phyloP scores from a whole-genome alignment of 257 asterid species.

The Penstemon eatonii region DNA sequence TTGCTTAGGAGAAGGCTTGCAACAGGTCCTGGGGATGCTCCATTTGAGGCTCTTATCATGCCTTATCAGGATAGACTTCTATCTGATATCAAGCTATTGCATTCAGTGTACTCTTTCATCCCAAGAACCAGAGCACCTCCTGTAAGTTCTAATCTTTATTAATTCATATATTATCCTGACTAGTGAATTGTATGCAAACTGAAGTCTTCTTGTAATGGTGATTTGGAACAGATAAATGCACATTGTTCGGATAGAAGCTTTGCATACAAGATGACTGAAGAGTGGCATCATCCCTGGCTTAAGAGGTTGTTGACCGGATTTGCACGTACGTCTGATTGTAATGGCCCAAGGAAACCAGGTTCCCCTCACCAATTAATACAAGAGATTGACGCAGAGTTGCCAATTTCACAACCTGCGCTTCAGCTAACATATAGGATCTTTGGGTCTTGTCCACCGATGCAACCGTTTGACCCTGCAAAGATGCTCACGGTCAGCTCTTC shows the following conservation, averaged over 20 bases:
- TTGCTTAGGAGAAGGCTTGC: conserved; percentile 56
- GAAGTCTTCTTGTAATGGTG: conserved; percentile 28
- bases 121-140: conserved; percentile 97
- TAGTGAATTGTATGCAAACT: conserved; percentile 26
- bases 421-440: conserved; percentile 83
- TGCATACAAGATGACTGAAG: conserved; percentile 80
- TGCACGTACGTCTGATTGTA: conserved; percentile 88
- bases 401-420: conserved; percentile 80
- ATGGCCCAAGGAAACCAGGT: conserved; percentile 85
- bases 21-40: conserved; percentile 71
- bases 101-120: conserved; percentile 82
- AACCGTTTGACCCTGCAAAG: conserved; percentile 98
- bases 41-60: conserved; percentile 80
- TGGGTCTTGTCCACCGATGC: conserved; percentile 98
- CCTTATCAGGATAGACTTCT: conserved; percentile 74
- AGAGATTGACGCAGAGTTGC: conserved; percentile 87
- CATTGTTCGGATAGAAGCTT: conserved; percentile 89
- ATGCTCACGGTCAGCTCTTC: conserved; percentile 75
- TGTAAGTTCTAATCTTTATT: conserved; percentile 45
- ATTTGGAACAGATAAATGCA: conserved; percentile 56
- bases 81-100: conserved; percentile 68
- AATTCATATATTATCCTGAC: conserved; percentile 7
- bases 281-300: conserved; percentile 92
- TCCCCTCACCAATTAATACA: conserved; percentile 72
- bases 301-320: conserved; percentile 87